These are phyloP conservation scores for Microbotryum intermedium DNA, from an alignment of 1,284 basidiomycete genomes.

Conservation along the genomic window DNA sequence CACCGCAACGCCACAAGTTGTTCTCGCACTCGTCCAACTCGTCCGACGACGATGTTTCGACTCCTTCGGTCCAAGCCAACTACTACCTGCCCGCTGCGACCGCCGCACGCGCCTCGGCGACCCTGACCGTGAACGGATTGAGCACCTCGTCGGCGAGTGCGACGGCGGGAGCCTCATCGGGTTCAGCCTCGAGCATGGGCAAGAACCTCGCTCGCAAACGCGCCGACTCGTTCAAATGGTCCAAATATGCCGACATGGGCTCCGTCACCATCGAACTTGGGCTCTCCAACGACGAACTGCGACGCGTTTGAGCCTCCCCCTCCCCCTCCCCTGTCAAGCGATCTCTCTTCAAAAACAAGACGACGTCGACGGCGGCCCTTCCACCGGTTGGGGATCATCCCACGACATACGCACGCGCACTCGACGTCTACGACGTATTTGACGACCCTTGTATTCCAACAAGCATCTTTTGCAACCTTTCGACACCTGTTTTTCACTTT, in stretches of 20 bases:
- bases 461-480: too few relatives aligned
- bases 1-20: not conserved
- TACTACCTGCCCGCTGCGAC: not conserved
- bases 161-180: not conserved
- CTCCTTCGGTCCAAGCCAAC: not conserved
- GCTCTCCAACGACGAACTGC: not conserved
- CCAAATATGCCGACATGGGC: not conserved
- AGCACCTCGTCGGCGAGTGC: not conserved
- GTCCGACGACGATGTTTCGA: not conserved
- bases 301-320: not conserved
- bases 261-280: slow-evolving; percentile 1
- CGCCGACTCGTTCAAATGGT: not conserved
- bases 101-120: not conserved
- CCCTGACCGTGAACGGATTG: not conserved
- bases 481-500: too few relatives aligned
- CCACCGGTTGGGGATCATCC: too few relatives aligned
- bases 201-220: not conserved
- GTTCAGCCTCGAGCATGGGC: not conserved
- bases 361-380: too few relatives aligned
- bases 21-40: not conserved
- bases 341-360: too few relatives aligned
- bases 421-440: too few relatives aligned
- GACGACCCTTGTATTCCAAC: too few relatives aligned
- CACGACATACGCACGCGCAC: too few relatives aligned
- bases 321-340: not conserved